phyloP scores from a whole-genome alignment of 164 flowering plant genomes.

The Macadamia tetraphylla region DNA sequence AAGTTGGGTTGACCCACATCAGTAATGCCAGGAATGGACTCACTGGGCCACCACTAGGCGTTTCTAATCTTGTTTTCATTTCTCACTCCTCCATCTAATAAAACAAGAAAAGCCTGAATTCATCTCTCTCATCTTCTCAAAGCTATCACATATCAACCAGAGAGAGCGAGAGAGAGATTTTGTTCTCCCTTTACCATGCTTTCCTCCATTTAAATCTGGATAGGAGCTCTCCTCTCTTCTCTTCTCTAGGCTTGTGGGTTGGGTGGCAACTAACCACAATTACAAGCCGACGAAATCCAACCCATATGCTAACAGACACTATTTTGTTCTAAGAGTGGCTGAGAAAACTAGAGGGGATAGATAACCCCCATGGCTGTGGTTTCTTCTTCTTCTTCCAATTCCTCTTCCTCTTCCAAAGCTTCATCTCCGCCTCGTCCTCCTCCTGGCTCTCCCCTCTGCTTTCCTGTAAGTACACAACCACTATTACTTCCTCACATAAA shows the following conservation, averaged over 20 bases:
- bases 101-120: too few species aligned
- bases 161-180: not conserved
- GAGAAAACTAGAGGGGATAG: not conserved
- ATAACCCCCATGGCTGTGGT: not conserved
- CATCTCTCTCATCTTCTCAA: too few species aligned
- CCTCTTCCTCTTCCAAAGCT: conserved; percentile 16
- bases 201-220: not conserved
- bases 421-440: conserved; percentile 30
- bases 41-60: too few species aligned
- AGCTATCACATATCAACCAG: too few species aligned
- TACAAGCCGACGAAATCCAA: not conserved
- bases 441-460: conserved; percentile 39
- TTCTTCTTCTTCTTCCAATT: not conserved
- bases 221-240: not conserved
- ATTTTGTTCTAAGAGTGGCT: not conserved
- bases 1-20: too few species aligned
- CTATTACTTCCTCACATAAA: too few species aligned
- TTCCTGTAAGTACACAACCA: conserved; percentile 43
- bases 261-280: too few species aligned
- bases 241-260: too few species aligned
- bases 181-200: not conserved
- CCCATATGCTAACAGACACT: too few species aligned
- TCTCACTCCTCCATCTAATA: too few species aligned
- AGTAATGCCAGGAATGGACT: too few species aligned
- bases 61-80: too few species aligned